Base-by-base conservation (phyloP, 306 rosid species). In the Ammopiptanthus mongolicus region DNA sequence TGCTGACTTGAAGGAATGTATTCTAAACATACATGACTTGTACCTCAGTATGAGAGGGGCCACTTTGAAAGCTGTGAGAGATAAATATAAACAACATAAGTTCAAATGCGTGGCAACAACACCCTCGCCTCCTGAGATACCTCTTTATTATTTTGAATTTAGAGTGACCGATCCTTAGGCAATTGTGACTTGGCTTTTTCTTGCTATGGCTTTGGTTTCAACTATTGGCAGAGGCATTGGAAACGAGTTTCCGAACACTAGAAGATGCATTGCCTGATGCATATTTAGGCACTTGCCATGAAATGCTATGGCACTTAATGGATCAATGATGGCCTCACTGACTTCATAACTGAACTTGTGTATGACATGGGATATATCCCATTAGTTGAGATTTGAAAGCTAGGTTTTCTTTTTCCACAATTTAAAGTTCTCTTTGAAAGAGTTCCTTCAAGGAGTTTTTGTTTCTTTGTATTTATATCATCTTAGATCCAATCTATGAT, bases 91-190 rank as follows among this genome's bases (percentile, higher is more conserved):
- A 64, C 87, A 79, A 3, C 99, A 95, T 31, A 92, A 88, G 98
- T 94, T 87, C 84, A 94, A 94, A 67, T 81, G 80, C 17, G 98
- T 90, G 69, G 96, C 98, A 31, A 73, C 67, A 51, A 84, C 85
- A 81, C 86, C 98, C 42, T 91, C 96, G 37, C 91, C 96, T 48
- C 95, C 95, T 1, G 98, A 94, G 84, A 76, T 94, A 71, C 94
- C 95, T 7, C 71, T 77, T 31, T 65, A 66, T 18, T 91, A 71
- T 65, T 90, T 94, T 57, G 91, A 84, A 71, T 87, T 81, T 77
- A 46, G 80, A 53, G 77, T 59, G 62, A 60, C 77, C 36, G 76
- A 57, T 14, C 6, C n/a, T 12, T 84, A 78, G 81, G 62, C 64
- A 60, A 33, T 11, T n/a, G n/a, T 21, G 18, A 52, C 44, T 61